These are phyloP conservation scores for Rhodotorula toruloides DNA, from an alignment of 768 basidiomycete species.

Conservation along the genomic window DNA sequence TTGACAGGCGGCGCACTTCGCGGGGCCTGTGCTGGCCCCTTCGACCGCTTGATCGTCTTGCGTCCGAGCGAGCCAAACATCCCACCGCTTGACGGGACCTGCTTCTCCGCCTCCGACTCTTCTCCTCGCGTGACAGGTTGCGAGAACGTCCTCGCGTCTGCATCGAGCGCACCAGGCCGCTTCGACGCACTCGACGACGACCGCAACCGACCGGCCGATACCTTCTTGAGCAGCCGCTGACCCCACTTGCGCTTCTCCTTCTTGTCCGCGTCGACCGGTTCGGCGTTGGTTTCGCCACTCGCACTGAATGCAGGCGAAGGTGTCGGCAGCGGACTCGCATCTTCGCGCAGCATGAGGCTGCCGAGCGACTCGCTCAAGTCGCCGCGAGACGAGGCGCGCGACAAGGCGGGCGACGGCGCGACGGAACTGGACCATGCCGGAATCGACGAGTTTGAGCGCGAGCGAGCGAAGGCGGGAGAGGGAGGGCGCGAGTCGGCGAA, in stretches of 20 bases:
- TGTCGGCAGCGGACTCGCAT: too few species aligned
- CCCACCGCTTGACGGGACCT: neutral
- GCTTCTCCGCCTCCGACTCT: constrained; percentile 8
- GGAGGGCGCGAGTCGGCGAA: neutral
- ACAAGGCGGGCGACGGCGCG: too few species aligned
- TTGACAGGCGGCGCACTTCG: constrained; percentile 40
- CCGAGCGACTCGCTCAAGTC: too few species aligned
- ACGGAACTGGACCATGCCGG: too few species aligned
- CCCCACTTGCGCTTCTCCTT: constrained; percentile 16
- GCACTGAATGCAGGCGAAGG: constrained; percentile 15
- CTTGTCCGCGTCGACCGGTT: neutral
- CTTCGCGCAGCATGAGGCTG: constrained; percentile 26
- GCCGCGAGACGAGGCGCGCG: too few species aligned
- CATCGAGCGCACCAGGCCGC: constrained; percentile 18
- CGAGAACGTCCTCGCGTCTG: constrained; percentile 22
- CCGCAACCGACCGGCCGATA: constrained; percentile 16
- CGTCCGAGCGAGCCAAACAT: constrained; percentile 21
- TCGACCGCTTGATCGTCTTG: constrained; percentile 12
- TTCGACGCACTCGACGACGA: constrained; percentile 6
- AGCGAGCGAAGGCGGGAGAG: constrained; percentile 1
- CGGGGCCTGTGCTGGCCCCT: constrained; percentile 1
- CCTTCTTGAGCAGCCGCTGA: constrained; percentile 36
- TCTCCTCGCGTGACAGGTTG: constrained; percentile 28
- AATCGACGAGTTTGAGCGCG: too few species aligned
- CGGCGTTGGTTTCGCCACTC: neutral